Percentiles rank a stretch among this genome's conserved stretches.
Evolutionary conservation across 257 asterid genomes (phyloP).

Genomic region (Sherardia arvensis): DNA sequence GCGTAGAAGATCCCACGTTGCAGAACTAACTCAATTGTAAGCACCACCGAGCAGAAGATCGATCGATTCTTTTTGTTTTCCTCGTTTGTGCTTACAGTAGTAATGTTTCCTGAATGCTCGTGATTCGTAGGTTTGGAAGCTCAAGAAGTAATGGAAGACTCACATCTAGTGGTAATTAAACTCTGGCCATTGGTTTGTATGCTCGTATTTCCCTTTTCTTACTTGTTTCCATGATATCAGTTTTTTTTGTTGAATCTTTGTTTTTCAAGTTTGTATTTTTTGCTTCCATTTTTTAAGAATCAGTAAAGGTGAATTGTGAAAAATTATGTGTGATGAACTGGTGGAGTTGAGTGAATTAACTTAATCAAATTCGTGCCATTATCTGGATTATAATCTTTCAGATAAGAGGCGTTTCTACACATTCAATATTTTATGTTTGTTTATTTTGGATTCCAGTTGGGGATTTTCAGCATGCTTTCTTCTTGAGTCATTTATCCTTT

Average conservation of each 20-base stretch:
- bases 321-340: no score
- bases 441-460: not conserved
- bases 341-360: not conserved
- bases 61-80: not conserved
- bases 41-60: not conserved
- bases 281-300: not conserved
- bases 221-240: not conserved
- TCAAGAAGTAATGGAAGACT: slow-evolving; percentile 22
- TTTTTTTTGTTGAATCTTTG: not conserved
- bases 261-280: not conserved
- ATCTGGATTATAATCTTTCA: not conserved
- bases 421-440: not conserved
- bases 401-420: not conserved
- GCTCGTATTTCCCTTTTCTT: not conserved
- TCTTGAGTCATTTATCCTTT: not conserved
- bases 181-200: not conserved
- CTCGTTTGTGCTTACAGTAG: not conserved
- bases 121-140: slow-evolving; percentile 17
- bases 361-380: not conserved
- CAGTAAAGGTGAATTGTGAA: not conserved
- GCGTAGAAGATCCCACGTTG: slow-evolving; percentile 11
- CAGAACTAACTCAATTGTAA: slow-evolving; percentile 19
- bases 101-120: not conserved
- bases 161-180: slow-evolving; percentile 16
- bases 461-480: not conserved